Conservation (phyloP, 805 yeast genomes). For the Kockiozyma suomiensis region DNA sequence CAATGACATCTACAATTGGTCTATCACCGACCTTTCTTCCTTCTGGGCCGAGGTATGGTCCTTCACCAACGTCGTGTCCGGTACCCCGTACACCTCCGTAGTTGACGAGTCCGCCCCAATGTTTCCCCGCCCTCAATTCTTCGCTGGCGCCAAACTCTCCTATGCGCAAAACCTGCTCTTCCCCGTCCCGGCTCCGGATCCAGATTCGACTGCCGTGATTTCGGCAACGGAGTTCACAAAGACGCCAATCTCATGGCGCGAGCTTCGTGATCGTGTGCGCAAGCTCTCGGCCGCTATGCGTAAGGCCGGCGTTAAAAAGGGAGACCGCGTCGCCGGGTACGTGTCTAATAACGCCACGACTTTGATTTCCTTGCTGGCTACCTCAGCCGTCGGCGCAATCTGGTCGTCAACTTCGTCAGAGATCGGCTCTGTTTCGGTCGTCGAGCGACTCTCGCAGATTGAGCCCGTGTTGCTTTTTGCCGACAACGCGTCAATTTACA, state of each 20-base stretch:
- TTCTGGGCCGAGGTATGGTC: conserved; percentile 35
- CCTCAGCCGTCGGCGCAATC: conserved; percentile 35
- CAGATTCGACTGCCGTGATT: conserved; percentile 30
- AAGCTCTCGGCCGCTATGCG: conserved; percentile 25
- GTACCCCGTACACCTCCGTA: conserved; percentile 14
- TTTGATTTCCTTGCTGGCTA: conserved; percentile 32
- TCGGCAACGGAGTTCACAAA: conserved; percentile 31
- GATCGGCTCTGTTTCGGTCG: conserved; percentile 33
- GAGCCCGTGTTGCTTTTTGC: conserved; percentile 33
- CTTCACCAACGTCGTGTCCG: conserved; percentile 28
- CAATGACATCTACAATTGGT: conserved; percentile 32
- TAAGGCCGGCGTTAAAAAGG: conserved; percentile 25
- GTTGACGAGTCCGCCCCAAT: conserved; percentile 27
- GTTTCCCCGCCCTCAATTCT: conserved; percentile 35
- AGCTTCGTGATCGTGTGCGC: conserved; percentile 34
- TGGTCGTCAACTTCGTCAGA: conserved; percentile 37
- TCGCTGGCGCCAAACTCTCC: conserved; percentile 33
- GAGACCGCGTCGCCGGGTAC: conserved; percentile 36
- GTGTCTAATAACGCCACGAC: conserved; percentile 34
- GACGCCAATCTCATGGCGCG: conserved; percentile 27
- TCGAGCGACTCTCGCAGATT: conserved; percentile 35
- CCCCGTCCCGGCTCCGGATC: conserved; percentile 30
- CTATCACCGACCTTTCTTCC: conserved; percentile 18
- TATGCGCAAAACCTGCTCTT: conserved; percentile 36
- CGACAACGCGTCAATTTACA: conserved; percentile 34